phyloP scores from a whole-genome alignment of 352 stramenopile species.

The Peronosclerospora sorghi region DNA sequence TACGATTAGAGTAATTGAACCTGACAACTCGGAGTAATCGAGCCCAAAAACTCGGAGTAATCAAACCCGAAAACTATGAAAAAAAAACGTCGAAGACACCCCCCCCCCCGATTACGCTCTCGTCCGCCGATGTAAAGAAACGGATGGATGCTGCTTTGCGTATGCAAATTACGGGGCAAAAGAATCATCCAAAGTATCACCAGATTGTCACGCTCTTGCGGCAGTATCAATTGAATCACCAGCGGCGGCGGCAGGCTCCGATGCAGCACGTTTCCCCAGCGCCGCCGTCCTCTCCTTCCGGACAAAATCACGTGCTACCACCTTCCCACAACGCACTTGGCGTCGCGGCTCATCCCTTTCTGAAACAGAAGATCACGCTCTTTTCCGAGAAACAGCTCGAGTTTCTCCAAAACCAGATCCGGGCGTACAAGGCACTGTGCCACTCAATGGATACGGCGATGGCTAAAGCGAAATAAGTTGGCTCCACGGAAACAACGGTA shows the following conservation, averaged over 20 bases:
- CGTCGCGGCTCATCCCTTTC: conserved; percentile 44
- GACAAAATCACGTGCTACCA: too few species aligned
- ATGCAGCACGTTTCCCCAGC: neutral
- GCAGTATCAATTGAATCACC: conserved; percentile 54
- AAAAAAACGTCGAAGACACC: too few species aligned
- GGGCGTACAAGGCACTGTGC: conserved; percentile 71
- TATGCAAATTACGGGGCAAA: conserved; percentile 71
- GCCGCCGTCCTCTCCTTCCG: conserved; percentile 5
- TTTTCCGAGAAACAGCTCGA: conserved; percentile 83
- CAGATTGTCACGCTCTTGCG: conserved; percentile 72
- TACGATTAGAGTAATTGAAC: too few species aligned
- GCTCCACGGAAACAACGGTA: neutral
- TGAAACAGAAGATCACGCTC: conserved; percentile 50
- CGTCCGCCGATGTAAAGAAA: conserved; percentile 62
- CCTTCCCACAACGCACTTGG: conserved; percentile 32
- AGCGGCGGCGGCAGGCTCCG: conserved; percentile 8
- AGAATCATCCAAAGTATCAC: conserved; percentile 71
- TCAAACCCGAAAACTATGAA: too few species aligned
- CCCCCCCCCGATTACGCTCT: conserved; percentile 25
- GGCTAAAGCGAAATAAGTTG: conserved; percentile 16
- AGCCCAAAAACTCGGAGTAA: too few species aligned
- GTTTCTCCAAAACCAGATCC: conserved; percentile 79
- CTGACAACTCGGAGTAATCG: too few species aligned
- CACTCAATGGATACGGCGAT: conserved; percentile 73
- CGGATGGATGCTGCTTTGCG: conserved; percentile 76